Percentiles rank a stretch among this genome's conserved stretches.
Evolutionary conservation across 2,329 filamentous ascomycete genomes (phyloP).

Genomic region (Alternaria sp.): DNA sequence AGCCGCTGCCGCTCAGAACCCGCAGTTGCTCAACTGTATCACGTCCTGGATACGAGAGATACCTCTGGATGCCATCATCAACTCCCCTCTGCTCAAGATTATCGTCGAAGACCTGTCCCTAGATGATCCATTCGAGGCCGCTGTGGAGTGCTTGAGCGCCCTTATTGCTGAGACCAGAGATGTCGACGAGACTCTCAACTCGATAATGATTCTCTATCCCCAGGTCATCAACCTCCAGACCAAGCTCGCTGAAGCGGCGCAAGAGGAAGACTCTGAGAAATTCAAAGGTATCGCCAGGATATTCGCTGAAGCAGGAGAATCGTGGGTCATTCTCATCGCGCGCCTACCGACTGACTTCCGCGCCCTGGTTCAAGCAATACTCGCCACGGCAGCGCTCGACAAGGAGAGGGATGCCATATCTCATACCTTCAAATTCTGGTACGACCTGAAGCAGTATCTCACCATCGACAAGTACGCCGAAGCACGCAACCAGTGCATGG

Average conservation of each 20-base stretch:
- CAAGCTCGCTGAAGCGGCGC: constrained; percentile 77
- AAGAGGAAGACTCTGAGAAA: constrained; percentile 83
- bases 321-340: constrained; percentile 92
- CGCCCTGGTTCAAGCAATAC: constrained; percentile 83
- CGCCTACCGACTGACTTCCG: constrained; percentile 84
- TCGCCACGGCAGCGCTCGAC: constrained; percentile 91
- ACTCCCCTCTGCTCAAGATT: constrained; percentile 83
- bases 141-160: constrained; percentile 90
- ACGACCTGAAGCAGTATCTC: constrained; percentile 95
- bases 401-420: constrained; percentile 90
- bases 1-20: constrained; percentile 81
- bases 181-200: constrained; percentile 85
- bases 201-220: constrained; percentile 85
- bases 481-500: constrained; percentile 77
- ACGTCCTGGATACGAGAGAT: constrained; percentile 97
- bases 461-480: constrained; percentile 89
- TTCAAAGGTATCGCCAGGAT: constrained; percentile 90
- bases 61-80: constrained; percentile 81
- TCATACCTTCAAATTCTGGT: constrained; percentile 97
- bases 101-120: constrained; percentile 80
- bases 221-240: constrained; percentile 78
- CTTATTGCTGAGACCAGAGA: constrained; percentile 93
- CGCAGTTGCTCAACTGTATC: constrained; percentile 91
- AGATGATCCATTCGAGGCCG: constrained; percentile 83
- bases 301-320: constrained; percentile 91